These are phyloP conservation scores for Schizophyllum commune DNA, from an alignment of 1,284 basidiomycete genomes.

Conservation along the genomic window DNA sequence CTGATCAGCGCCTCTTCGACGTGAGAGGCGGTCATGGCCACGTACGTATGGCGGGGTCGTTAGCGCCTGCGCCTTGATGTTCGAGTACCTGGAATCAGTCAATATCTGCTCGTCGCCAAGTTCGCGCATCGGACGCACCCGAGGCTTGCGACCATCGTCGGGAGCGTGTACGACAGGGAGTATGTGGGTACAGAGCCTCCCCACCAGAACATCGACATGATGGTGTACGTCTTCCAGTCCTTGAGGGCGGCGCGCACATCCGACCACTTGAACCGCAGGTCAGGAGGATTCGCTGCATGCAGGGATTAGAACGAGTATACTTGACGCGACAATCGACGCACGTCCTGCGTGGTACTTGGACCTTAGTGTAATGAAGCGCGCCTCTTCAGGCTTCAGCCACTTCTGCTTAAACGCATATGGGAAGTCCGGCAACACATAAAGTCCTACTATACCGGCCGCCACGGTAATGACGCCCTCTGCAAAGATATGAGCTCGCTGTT, in stretches of 20 bases:
- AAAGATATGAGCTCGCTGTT: not conserved
- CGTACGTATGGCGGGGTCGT: slow-evolving; percentile 7
- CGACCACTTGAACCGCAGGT: slow-evolving; percentile 5
- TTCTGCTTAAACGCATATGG: slow-evolving; percentile 4
- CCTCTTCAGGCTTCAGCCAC: slow-evolving; percentile 1
- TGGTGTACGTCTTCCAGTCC: slow-evolving; percentile 9
- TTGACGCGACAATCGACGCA: not conserved
- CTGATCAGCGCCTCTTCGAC: not conserved
- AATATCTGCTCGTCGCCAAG: not conserved
- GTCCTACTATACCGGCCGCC: not conserved
- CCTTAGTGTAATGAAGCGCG: slow-evolving; percentile 4
- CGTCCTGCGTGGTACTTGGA: slow-evolving; percentile 5
- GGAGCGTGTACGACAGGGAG: slow-evolving; percentile 5
- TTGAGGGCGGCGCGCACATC: slow-evolving; percentile 6
- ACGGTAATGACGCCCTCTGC: slow-evolving; percentile 5
- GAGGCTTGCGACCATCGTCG: slow-evolving; percentile 7
- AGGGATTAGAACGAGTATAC: not conserved
- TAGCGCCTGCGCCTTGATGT: slow-evolving; percentile 7
- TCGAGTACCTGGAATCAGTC: not conserved
- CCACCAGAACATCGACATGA: slow-evolving; percentile 10
- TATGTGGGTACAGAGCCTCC: slow-evolving; percentile 7
- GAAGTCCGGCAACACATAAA: slow-evolving; percentile 2
- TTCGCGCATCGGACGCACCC: not conserved
- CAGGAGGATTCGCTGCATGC: not conserved
- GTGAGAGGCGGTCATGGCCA: not conserved